Base-by-base conservation (phyloP, 2,329 filamentous ascomycete genomes). In the Cordyceps militaris region DNA sequence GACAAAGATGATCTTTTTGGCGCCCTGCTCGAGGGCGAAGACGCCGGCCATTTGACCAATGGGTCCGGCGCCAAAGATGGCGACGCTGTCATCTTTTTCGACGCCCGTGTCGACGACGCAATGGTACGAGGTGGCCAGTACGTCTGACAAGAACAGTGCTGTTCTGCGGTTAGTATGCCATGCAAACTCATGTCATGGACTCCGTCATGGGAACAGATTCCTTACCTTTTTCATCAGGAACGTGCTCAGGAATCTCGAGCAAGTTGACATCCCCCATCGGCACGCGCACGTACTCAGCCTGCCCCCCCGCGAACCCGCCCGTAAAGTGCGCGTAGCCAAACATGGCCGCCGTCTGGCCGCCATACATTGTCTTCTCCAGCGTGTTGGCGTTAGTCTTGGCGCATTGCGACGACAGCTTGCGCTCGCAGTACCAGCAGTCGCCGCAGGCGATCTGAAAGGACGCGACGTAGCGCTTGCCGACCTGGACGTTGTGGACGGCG, bases 251-350 rank as follows among this genome's bases (percentile, higher is more conserved):
- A 6, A 96, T 82, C 65, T 86, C 84, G 13, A 96, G 78, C 23
- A 96, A 76, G 67, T 96, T 96, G 60, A 90, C 85, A 64, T 94
- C 88, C 28, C 84, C 91, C 30, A 85, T 82, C 0, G 91, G 90
- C 8, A 95, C 89, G 8, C 91, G 82, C 0, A 92, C 86, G 66
- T 91, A 96, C 73, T 96, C 91, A 4, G 90, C 88, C 71, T 96
- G 91, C 0, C 91, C 91, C 50, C 91, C 90, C 1, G 90, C 89
- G 67, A 93, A 96, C 0, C 91, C 91, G 7, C 90, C 91, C 0
- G 88, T 91, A 67, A 96, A 89, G 66, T 91, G 86, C 3, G 83
- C 85, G 66, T 88, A 89, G 1, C 86, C 86, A 65, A 89, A 88
- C 62, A 89, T 85, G 19, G 84, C 91, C 1, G 88, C 80, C 4